phyloP scores from a whole-genome alignment of 441 rosid genomes.

The Macaranga tanarius region DNA sequence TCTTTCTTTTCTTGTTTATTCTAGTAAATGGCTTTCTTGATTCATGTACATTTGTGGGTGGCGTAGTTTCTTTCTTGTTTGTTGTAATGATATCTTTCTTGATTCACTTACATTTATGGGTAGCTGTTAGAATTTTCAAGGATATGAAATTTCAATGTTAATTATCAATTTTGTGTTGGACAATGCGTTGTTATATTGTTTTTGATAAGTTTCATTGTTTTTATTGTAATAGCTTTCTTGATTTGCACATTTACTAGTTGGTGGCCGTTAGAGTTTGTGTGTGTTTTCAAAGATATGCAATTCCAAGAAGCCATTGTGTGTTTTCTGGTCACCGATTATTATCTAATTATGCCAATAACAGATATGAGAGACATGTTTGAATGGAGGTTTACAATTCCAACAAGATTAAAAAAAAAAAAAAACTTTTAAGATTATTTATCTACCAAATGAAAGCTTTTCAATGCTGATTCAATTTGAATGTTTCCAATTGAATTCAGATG shows the following conservation, averaged over 20 bases:
- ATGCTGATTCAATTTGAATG: not conserved
- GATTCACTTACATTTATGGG: not conserved
- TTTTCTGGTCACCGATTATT: not conserved
- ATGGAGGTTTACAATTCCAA: no score
- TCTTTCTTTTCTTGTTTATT: not conserved
- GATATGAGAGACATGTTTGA: not conserved
- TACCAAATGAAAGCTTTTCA: constrained; percentile 6
- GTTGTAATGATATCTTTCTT: not conserved
- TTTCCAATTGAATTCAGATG: constrained; percentile 53
- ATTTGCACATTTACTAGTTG: no score
- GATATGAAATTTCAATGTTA: not conserved
- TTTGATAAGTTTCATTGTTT: not conserved
- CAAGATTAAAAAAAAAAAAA: not conserved
- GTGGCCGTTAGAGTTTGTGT: no score
- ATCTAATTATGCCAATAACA: not conserved
- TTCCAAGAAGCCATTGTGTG: not conserved
- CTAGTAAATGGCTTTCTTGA: not conserved
- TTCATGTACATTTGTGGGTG: not conserved
- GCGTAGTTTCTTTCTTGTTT: not conserved
- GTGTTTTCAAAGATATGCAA: not conserved
- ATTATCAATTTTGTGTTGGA: not conserved
- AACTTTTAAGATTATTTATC: not conserved
- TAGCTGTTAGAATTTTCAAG: not conserved
- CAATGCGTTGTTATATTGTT: not conserved
- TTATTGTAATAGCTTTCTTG: no score